These are phyloP conservation scores for Phlyctochytrium planicorne DNA, from an alignment of 192 early-diverging fungal genomes.

Conservation along the genomic window DNA sequence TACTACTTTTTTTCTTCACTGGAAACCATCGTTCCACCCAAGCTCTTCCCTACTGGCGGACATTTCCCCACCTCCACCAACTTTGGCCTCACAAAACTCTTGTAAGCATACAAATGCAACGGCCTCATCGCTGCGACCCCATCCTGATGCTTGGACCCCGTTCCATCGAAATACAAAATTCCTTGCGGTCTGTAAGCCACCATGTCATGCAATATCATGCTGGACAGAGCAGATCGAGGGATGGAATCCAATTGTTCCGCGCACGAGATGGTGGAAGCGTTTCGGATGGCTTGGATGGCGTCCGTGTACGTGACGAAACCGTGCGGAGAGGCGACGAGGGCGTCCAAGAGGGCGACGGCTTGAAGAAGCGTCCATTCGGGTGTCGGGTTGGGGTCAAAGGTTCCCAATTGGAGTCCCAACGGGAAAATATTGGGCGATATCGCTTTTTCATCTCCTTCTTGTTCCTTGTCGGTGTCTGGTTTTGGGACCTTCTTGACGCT, in stretches of 20 bases:
- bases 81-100: too few species aligned
- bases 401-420: too few species aligned
- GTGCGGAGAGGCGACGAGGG: background rate
- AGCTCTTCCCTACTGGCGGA: too few species aligned
- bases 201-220: constrained; percentile 8
- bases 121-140: constrained; percentile 7
- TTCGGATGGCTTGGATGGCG: background rate
- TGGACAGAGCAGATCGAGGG: background rate
- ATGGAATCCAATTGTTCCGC: too few species aligned
- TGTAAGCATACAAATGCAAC: constrained; percentile 9
- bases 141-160: background rate
- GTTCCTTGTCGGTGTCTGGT: too few species aligned
- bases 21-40: too few species aligned
- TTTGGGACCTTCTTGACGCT: too few species aligned
- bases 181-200: constrained; percentile 10
- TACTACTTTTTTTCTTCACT: too few species aligned
- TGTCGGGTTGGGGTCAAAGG: too few species aligned
- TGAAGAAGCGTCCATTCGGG: background rate
- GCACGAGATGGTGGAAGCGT: background rate
- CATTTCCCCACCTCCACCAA: too few species aligned
- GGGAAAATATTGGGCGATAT: too few species aligned
- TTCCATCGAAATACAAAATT: constrained; percentile 9
- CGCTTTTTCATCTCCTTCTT: too few species aligned
- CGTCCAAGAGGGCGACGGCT: constrained; percentile 6
- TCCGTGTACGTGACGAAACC: background rate